A percentile compares a stretch with the other conserved stretches of the same genome.
Conservation (phyloP, 805 yeast species). For the Barnettozyma pratensis region DNA sequence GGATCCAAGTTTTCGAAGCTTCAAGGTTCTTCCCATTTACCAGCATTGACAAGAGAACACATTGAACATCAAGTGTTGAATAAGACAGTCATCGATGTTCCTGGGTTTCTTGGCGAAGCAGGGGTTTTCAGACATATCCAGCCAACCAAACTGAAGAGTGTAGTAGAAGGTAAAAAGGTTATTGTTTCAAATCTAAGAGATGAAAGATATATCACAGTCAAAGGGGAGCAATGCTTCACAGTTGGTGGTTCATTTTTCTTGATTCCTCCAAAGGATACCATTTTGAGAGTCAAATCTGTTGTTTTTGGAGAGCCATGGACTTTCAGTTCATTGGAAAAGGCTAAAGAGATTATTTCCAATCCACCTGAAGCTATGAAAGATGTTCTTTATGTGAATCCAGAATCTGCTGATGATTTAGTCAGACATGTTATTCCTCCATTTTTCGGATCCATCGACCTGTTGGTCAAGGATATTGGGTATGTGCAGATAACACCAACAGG, state of each 20-base stretch:
- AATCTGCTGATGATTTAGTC: constrained; percentile 28
- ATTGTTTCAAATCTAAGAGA: constrained; percentile 26
- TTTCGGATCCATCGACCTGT: constrained; percentile 59
- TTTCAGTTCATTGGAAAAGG: constrained; percentile 30
- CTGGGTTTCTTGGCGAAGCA: constrained; percentile 30
- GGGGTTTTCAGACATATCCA: constrained; percentile 26
- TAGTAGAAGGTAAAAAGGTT: constrained; percentile 29
- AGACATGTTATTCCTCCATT: constrained; percentile 67
- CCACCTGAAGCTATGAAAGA: constrained; percentile 25
- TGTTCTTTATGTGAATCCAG: constrained; percentile 25
- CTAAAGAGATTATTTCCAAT: constrained; percentile 24
- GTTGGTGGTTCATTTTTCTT: constrained; percentile 61
- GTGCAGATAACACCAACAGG: constrained; percentile 60
- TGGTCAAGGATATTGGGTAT: constrained; percentile 61
- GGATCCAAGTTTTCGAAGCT: constrained; percentile 14
- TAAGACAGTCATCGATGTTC: constrained; percentile 32
- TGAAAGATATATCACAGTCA: constrained; percentile 30
- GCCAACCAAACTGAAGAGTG: constrained; percentile 25
- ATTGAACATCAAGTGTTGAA: constrained; percentile 34
- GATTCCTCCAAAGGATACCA: constrained; percentile 45
- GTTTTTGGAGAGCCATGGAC: constrained; percentile 31
- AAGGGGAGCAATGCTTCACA: constrained; percentile 41
- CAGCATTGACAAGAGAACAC: constrained; percentile 64
- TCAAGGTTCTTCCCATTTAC: constrained; percentile 42
- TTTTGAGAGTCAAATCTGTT: constrained; percentile 43